Evolutionary conservation across 2,329 filamentous ascomycete genomes (phyloP).

Genomic region (Sporothrix schenckii): DNA sequence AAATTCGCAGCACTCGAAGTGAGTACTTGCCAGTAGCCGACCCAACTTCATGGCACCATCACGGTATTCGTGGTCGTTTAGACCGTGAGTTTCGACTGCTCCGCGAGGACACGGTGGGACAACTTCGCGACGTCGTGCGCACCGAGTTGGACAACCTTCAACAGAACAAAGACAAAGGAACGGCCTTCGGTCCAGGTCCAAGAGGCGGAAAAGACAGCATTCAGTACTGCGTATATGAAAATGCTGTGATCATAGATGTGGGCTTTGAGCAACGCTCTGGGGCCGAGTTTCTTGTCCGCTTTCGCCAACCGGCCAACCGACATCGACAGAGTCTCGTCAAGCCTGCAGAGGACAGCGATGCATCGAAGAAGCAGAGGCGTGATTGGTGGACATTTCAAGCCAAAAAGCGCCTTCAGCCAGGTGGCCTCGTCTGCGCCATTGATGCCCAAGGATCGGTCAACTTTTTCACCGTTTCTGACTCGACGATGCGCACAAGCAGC

Average conservation of each 20-base stretch:
- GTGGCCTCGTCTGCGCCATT: constrained; percentile 55
- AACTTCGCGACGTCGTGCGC: constrained; percentile 54
- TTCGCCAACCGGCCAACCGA: constrained; percentile 49
- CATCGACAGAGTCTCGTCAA: background rate
- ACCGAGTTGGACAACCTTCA: constrained; percentile 46
- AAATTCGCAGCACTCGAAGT: constrained; percentile 44
- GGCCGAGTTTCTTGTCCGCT: constrained; percentile 50
- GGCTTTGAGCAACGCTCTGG: constrained; percentile 47
- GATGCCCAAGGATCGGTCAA: constrained; percentile 45
- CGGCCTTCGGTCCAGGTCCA: background rate
- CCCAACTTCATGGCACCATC: constrained; percentile 46
- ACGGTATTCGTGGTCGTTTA: constrained; percentile 52
- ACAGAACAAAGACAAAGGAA: background rate
- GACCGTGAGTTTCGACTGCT: constrained; percentile 60
- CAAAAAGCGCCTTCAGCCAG: constrained; percentile 54
- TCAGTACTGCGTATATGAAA: constrained; percentile 46
- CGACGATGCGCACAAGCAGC: constrained; percentile 35
- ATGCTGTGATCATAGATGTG: constrained; percentile 42
- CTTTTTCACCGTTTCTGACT: constrained; percentile 49
- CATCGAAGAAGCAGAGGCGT: constrained; percentile 42
- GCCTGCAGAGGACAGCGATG: background rate
- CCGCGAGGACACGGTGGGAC: constrained; percentile 58
- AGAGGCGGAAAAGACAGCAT: constrained; percentile 38
- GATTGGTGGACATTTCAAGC: constrained; percentile 55
- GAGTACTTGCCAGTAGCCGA: constrained; percentile 50